Base-by-base conservation (phyloP, 495 filamentous ascomycete genomes). In the Lichenothelia convexa region DNA sequence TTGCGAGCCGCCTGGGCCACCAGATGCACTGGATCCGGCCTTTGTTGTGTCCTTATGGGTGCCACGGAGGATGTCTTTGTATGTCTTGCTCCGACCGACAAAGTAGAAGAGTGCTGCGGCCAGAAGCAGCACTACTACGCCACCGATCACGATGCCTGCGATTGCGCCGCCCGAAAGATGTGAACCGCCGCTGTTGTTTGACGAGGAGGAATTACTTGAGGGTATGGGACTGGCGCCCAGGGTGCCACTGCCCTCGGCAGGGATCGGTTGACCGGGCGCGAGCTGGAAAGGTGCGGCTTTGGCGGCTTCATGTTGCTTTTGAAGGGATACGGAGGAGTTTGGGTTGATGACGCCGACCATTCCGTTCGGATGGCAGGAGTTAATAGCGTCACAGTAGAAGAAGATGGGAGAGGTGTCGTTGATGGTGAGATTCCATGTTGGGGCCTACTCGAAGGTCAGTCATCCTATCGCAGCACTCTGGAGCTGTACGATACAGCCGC, bases 401-500 rank as follows among this genome's bases (percentile, higher is more conserved):
- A 71, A 75, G 21, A 73, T 61, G 3, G 71, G 68, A 4, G 59
- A 43, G 0, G 69, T 74, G 47, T 64, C 58, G 45, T 74, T 75
- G 45, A 78, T 56, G 4, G 44, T 49, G 11, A 73, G 36, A 29
- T 52, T 51, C 53, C 56, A 75, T 18, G 39, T 46, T 24, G 64
- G 65, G 9, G 53, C 58, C 61, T 73, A 30, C 29, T 16, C 32
- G 13, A 33, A 18, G 15, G 9, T 8, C 1, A 41, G 38, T 44
- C 24, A 32, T n/a, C 23, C 5, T 31, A 15, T 29, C 9, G 1
- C 9, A 9, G 24, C 15, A 29, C 24, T 29, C 24, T 29, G 24
- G 9, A 1, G 24, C n/a, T n/a, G n/a, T n/a, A n/a, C n/a, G n/a
- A n/a, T n/a, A n/a, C n/a, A n/a, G n/a, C n/a, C n/a, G n/a, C n/a